Evolutionary conservation across 208 protist genomes (phyloP).

Genomic region (Leishmania guyanensis): DNA sequence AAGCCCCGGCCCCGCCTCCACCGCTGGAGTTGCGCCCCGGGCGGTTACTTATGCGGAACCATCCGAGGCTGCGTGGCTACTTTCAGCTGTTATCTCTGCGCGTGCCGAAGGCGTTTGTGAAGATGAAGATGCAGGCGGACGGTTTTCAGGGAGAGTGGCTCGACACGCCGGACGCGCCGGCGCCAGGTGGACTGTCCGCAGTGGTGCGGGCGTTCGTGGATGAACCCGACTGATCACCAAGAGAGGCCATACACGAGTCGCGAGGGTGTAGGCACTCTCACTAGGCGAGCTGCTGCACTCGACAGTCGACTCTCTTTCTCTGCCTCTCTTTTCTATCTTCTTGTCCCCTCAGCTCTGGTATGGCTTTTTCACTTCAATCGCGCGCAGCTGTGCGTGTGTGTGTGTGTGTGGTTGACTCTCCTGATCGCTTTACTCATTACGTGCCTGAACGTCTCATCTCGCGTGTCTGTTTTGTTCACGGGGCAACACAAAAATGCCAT

Average conservation of each 20-base stretch:
- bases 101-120: constrained; percentile 46
- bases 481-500: not conserved
- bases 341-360: not conserved
- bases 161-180: constrained; percentile 55
- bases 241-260: not conserved
- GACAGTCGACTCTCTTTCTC: not conserved
- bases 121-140: constrained; percentile 64
- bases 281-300: not conserved
- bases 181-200: constrained; percentile 37
- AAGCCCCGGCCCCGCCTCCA: constrained; percentile 41
- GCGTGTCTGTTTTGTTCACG: not conserved
- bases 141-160: constrained; percentile 64
- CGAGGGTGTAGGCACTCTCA: not conserved
- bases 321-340: not conserved
- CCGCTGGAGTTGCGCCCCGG: constrained; percentile 37
- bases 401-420: not conserved
- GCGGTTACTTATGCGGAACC: constrained; percentile 37
- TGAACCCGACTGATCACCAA: constrained; percentile 43
- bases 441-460: not conserved
- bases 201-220: constrained; percentile 34
- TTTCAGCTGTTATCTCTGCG: constrained; percentile 66
- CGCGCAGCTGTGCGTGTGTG: not conserved
- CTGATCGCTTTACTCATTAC: not conserved
- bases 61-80: constrained; percentile 64
- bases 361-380: not conserved